These are phyloP conservation scores for Zygotorulaspora florentina DNA, from an alignment of 805 yeast species.

Conservation along the genomic window DNA sequence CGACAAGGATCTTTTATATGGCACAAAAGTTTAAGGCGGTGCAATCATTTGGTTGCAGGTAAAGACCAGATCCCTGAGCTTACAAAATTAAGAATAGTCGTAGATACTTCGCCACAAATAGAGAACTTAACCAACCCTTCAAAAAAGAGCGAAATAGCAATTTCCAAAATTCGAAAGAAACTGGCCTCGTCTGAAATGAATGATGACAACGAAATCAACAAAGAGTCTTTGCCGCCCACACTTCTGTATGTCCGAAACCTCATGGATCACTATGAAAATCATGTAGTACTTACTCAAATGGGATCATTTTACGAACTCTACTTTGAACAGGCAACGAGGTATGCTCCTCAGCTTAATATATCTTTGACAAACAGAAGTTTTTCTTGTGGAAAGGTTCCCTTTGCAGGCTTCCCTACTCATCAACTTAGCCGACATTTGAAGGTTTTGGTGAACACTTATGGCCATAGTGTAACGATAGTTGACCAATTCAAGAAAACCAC, in stretches of 20 bases:
- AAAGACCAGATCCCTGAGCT: conserved; percentile 7
- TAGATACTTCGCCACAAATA: not conserved
- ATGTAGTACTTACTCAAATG: conserved; percentile 71
- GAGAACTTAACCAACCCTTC: too few relatives aligned
- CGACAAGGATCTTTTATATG: not conserved
- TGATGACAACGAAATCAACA: not conserved
- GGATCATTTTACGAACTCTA: conserved; percentile 87
- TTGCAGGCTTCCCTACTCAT: conserved; percentile 86
- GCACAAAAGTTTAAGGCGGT: conserved; percentile 1
- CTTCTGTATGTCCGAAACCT: conserved; percentile 36
- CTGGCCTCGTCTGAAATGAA: too few relatives aligned
- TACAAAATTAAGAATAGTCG: conserved; percentile 9
- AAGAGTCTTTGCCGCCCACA: conserved; percentile 33
- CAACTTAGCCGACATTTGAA: conserved; percentile 71
- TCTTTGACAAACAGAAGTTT: conserved; percentile 59
- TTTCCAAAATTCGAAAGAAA: too few relatives aligned
- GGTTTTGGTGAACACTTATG: conserved; percentile 64
- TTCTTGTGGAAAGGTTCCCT: conserved; percentile 48
- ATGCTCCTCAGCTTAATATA: conserved; percentile 66
- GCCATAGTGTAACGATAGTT: conserved; percentile 74
- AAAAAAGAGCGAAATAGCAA: too few relatives aligned
- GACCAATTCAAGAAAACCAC: conserved; percentile 50
- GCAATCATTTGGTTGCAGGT: conserved; percentile 1
- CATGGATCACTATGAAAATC: conserved; percentile 45
- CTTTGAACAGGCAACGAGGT: conserved; percentile 78